phyloP scores from a whole-genome alignment of 2,329 filamentous ascomycete genomes.

The Colletotrichum sp. region DNA sequence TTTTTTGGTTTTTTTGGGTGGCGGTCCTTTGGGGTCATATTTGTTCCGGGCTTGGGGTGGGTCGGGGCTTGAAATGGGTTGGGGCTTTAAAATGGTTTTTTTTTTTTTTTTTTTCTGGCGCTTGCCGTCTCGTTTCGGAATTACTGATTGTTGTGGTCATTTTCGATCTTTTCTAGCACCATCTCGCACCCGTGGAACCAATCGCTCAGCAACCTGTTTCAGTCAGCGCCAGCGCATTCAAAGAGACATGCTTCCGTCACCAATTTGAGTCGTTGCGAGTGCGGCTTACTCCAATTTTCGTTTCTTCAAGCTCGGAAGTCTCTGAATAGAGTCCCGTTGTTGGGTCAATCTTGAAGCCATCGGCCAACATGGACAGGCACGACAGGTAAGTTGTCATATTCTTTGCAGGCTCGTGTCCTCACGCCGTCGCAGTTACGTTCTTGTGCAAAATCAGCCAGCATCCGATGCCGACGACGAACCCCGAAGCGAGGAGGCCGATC shows the following conservation, averaged over 20 bases:
- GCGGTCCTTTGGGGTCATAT: no score
- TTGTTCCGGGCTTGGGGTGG: no score
- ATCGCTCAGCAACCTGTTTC: not conserved
- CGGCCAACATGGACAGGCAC: not conserved
- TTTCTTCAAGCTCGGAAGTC: not conserved
- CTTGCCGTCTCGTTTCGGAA: not conserved
- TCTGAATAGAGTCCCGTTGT: not conserved
- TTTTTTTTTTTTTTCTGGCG: not conserved
- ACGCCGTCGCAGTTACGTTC: not conserved
- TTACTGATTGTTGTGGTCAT: not conserved
- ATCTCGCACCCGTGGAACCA: not conserved
- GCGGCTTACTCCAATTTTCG: not conserved
- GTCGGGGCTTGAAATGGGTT: no score
- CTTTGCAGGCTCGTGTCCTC: not conserved
- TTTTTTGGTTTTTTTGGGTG: no score
- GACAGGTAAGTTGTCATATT: not conserved
- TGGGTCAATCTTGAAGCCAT: not conserved
- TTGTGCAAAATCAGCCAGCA: not conserved
- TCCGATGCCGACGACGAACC: not conserved
- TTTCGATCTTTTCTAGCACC: not conserved
- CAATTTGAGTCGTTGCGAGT: not conserved
- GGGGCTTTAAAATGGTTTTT: no score
- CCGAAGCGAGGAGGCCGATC: not conserved
- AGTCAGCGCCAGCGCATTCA: not conserved
- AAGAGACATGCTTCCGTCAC: not conserved